A percentile compares a stretch with the other conserved stretches of the same genome.
Evolutionary conservation across 108 stramenopile genomes (phyloP).

Genomic region (Nitzschia sp.): DNA sequence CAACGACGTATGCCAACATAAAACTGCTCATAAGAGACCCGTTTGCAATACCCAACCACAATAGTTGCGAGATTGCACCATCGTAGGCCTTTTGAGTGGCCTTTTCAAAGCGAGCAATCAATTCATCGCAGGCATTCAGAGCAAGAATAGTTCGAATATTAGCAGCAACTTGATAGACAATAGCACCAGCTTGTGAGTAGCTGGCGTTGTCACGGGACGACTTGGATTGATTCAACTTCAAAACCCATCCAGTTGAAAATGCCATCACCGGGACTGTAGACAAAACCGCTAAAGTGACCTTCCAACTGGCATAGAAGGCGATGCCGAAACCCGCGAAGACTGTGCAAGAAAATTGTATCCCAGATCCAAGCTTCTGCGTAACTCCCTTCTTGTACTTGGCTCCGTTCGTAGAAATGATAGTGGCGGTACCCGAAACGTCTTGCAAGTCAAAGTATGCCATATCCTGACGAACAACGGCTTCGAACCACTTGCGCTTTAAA

Average conservation of each 20-base stretch:
- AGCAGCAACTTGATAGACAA: constrained; percentile 46
- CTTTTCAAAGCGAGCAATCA: constrained; percentile 39
- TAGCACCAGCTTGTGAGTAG: constrained; percentile 49
- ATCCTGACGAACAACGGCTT: constrained; percentile 58
- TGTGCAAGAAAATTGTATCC: constrained; percentile 37
- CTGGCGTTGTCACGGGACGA: constrained; percentile 35
- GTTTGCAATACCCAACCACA: constrained; percentile 50
- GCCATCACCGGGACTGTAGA: constrained; percentile 49
- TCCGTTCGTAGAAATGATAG: constrained; percentile 45
- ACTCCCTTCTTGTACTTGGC: constrained; percentile 46
- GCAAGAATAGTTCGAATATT: constrained; percentile 55
- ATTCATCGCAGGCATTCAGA: constrained; percentile 47
- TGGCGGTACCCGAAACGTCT: constrained; percentile 51
- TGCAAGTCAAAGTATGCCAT: constrained; percentile 59
- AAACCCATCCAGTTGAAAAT: constrained; percentile 18
- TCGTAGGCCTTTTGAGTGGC: constrained; percentile 47
- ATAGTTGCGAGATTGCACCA: constrained; percentile 27
- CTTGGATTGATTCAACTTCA: constrained; percentile 44
- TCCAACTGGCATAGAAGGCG: constrained; percentile 48
- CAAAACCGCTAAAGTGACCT: constrained; percentile 38
- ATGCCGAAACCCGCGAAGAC: constrained; percentile 43
- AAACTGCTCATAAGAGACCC: constrained; percentile 48
- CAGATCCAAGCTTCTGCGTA: constrained; percentile 44
- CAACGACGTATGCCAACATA: constrained; percentile 26
- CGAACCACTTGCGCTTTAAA: constrained; percentile 47